A percentile compares a stretch with the other conserved stretches of the same genome.
phyloP scores from a whole-genome alignment of 139 green algal genomes.

The Chlamydomonas incerta region DNA sequence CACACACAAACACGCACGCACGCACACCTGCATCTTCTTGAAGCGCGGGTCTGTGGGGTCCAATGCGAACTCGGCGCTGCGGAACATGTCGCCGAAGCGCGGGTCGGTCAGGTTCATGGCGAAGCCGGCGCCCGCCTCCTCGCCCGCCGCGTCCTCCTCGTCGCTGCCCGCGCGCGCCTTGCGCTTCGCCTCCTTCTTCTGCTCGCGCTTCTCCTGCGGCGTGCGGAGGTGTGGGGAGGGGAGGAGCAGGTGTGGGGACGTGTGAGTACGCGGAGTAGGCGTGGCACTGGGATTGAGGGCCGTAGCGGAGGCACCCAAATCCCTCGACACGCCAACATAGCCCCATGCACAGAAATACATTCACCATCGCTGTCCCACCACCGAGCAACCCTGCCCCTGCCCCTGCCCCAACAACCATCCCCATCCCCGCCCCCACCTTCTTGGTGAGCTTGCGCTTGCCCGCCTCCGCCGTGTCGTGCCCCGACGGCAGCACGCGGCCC shows the following conservation, averaged over 20 bases:
- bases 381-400: background rate
- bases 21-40: slow-evolving; percentile 47
- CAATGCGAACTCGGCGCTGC: slow-evolving; percentile 80
- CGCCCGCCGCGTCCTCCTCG: slow-evolving; percentile 62
- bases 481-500: slow-evolving; percentile 3
- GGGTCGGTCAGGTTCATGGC: slow-evolving; percentile 64
- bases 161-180: slow-evolving; percentile 45
- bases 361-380: no score
- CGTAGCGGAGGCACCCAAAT: no score
- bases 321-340: no score
- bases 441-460: slow-evolving; percentile 30
- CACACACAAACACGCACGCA: background rate
- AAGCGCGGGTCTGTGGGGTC: slow-evolving; percentile 94
- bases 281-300: no score
- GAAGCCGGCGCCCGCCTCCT: slow-evolving; percentile 52
- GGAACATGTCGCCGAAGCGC: slow-evolving; percentile 83
- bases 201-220: slow-evolving; percentile 44
- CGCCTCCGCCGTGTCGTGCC: slow-evolving; percentile 1
- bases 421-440: slow-evolving; percentile 48
- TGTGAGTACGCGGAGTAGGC: no score
- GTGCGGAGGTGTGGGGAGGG: no score
- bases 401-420: no score
- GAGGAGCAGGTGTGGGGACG: no score
- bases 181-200: slow-evolving; percentile 44
- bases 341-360: no score